Evolutionary conservation across 768 basidiomycete genomes (phyloP).

Genomic region (Phylloporus sp.): DNA sequence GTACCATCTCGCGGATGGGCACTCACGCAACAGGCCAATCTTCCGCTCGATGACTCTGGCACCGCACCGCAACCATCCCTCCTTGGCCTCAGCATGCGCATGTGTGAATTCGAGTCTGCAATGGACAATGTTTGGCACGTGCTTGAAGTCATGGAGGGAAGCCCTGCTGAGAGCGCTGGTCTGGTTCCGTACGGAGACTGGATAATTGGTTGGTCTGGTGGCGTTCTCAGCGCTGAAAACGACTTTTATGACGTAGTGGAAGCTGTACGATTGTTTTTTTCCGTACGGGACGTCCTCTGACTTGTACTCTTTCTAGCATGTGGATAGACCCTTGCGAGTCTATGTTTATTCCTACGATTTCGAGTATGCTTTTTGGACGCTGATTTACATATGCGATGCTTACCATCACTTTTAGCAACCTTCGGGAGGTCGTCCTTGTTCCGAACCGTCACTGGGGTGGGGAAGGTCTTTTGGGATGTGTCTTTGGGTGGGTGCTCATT

Average conservation of each 20-base stretch:
- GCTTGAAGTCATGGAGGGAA: conserved; percentile 92
- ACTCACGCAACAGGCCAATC: conserved; percentile 36
- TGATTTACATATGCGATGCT: conserved; percentile 3
- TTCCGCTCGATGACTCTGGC: conserved; percentile 39
- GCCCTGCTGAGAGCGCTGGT: conserved; percentile 93
- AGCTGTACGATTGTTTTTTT: conserved; percentile 51
- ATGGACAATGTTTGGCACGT: conserved; percentile 98
- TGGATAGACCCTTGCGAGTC: conserved; percentile 89
- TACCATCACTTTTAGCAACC: conserved; percentile 51
- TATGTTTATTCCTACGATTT: conserved; percentile 98
- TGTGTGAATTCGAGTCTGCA: conserved; percentile 87
- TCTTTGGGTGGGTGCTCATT: conserved; percentile 72
- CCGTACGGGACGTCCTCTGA: conserved; percentile 1
- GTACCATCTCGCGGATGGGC: conserved; percentile 86
- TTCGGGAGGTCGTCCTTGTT: conserved; percentile 89
- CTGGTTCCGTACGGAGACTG: conserved; percentile 86
- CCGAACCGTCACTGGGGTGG: conserved; percentile 98
- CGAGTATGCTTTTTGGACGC: conserved; percentile 56
- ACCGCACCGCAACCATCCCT: conserved; percentile 70
- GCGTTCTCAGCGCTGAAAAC: conserved; percentile 83
- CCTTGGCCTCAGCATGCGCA: conserved; percentile 89
- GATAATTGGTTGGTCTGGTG: conserved; percentile 91
- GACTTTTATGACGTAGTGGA: conserved; percentile 98
- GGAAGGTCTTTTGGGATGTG: conserved; percentile 90
- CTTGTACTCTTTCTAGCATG: conserved; percentile 53